A percentile compares a stretch with the other conserved stretches of the same genome.
phyloP scores from a whole-genome alignment of 495 filamentous ascomycete species.

The Baudoinia panamericana region DNA sequence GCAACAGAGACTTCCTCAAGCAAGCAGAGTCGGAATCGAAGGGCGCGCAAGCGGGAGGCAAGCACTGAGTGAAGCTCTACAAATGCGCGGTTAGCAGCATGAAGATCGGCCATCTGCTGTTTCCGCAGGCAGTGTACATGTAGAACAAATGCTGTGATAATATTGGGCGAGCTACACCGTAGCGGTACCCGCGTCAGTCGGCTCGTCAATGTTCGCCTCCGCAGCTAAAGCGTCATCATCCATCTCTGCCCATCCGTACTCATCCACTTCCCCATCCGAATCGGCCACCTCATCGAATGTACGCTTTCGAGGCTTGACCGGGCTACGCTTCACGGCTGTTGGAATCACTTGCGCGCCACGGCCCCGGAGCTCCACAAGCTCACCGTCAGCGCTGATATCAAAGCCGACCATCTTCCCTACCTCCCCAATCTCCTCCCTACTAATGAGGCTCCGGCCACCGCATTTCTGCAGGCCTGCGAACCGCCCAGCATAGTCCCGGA shows the following conservation, averaged over 20 bases:
- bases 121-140: too few relatives aligned
- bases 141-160: too few relatives aligned
- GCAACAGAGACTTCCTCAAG: slow-evolving; percentile 23
- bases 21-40: slow-evolving; percentile 42
- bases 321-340: slow-evolving; percentile 23
- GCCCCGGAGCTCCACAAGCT: slow-evolving; percentile 4
- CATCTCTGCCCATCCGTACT: slow-evolving; percentile 23
- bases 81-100: too few relatives aligned
- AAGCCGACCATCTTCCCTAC: slow-evolving; percentile 19
- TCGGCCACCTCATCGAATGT: slow-evolving; percentile 22
- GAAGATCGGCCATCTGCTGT: too few relatives aligned
- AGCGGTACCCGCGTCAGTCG: too few relatives aligned
- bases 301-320: slow-evolving; percentile 19
- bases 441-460: slow-evolving; percentile 12
- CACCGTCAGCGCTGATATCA: slow-evolving; percentile 22
- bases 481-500: slow-evolving; percentile 44
- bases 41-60: slow-evolving; percentile 32
- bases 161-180: too few relatives aligned
- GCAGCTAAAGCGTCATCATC: slow-evolving; percentile 19
- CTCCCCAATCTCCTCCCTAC: slow-evolving; percentile 15
- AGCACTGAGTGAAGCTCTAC: slow-evolving; percentile 50
- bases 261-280: slow-evolving; percentile 23
- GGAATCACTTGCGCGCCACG: neutral
- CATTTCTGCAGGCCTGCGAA: slow-evolving; percentile 24
- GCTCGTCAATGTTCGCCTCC: neutral